A percentile compares a stretch with the other conserved stretches of the same genome.
Conservation (phyloP, 257 asterid genomes). For the Solanum boliviense region DNA sequence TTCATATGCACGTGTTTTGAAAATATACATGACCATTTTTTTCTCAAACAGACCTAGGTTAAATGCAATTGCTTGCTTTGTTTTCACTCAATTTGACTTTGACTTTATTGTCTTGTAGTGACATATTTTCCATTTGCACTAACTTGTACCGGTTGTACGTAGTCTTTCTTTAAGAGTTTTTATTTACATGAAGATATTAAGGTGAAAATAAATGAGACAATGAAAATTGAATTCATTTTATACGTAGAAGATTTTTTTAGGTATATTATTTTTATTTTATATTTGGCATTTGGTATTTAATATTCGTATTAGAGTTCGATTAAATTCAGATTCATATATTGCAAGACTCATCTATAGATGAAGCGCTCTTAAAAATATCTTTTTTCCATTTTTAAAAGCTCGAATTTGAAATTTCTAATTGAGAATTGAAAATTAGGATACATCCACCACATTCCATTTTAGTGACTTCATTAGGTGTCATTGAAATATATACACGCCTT, state of each 20-base stretch:
- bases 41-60: neutral
- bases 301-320: rapidly evolving
- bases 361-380: neutral
- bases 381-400: neutral
- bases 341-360: rapidly evolving
- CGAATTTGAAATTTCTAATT: rapidly evolving
- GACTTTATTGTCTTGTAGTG: neutral
- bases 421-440: neutral
- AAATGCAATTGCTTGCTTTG: neutral
- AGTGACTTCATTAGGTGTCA: neutral
- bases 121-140: neutral
- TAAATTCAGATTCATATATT: neutral
- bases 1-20: neutral
- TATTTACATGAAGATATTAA: neutral
- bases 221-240: neutral
- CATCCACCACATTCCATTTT: neutral
- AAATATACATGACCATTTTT: neutral
- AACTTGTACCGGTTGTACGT: neutral
- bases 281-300: rapidly evolving
- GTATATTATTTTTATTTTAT: neutral
- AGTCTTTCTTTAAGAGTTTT: neutral
- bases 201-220: neutral
- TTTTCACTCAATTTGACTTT: neutral
- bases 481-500: neutral
- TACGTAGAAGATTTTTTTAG: neutral